Evolutionary conservation across 179 eudicot species (phyloP), one percentile per base, ranked within the genome.

Genomic region (Beta corolliflora): DNA sequence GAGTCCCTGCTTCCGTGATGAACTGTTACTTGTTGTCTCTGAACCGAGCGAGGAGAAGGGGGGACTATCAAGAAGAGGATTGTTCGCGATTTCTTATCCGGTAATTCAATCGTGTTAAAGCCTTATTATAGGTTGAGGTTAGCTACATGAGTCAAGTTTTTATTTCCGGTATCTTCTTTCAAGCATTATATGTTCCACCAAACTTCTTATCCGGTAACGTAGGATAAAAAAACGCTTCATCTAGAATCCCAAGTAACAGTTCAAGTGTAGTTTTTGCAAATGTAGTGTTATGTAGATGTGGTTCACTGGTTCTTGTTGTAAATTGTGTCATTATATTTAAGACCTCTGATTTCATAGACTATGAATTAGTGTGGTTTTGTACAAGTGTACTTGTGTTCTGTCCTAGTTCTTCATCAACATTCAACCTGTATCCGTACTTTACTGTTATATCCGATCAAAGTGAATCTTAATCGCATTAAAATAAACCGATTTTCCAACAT

Each of bases 281-380:
- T 83, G 79, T 78, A 48, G 80, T 79, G 23, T 67, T 72, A 14
- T 85, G 87, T 87, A 80, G 86, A 85, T 77, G 71, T 67, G 80
- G 84, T 85, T 78, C 73, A 31, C 10, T 60, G 70, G 77, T 67
- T 81, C 79, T 73, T 85, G 79, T 87, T 89, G 90, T 88, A 90
- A 83, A 86, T 86, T 85, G 81, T 86, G 82, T 87, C 82, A 79
- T 76, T 72, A 82, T 80, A 78, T 73, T 61, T 36, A 55, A 83
- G 55, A 14, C 56, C 61, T 80, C 65, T 71, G 81, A 81, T 76
- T 74, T 61, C 52, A 48, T 56, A 0, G 9, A n/a, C 55, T 56
- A 52, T 23, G 77, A 70, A 11, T 16, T 23, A 64, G 41, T 64
- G 16, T 48, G 2, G 7, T 55, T 15, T 31, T 31, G 36, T 31